Evolutionary conservation across 495 filamentous ascomycete species (phyloP), one percentile per base, ranked within the genome.

Genomic region (Penicillium manginii): DNA sequence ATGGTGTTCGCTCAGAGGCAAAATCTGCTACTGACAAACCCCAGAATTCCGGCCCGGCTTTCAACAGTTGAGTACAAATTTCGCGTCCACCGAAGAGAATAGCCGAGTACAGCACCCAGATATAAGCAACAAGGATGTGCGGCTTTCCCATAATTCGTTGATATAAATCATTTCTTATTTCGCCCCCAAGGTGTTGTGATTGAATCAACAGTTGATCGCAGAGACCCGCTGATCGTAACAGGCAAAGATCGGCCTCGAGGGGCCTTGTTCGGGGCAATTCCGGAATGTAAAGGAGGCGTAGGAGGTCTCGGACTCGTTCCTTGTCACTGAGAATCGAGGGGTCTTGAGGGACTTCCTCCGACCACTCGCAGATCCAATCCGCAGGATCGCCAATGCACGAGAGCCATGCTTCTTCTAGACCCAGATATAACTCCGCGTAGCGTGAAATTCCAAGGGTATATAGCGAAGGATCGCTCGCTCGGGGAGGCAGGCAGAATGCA

Each of bases 81-180:
- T 75, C 81, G 3, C 83, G 70, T 4, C 84, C 84, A 11, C 84
- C 84, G 31, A 76, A 78, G 55, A 87, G 83, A 0, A 86, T 64
- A 5, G 84, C 84, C 74, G 85, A 81, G 61, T 86, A 86, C 52
- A 85, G 73, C 22, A 84, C 77, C 83, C 84, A 86, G 2, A 78
- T 73, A 61, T 85, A 86, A 1, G 84, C 81, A 15, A 87, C 55
- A 0, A 85, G 66, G 0, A 80, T 61, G 55, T 85, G 82, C n/a
- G 82, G 82, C 32, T 76, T 78, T 19, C 17, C 42, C 2, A 15
- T 23, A 2, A 79, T 68, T 3, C 43, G 52, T 8, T 55, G 46
- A 22, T 45, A 29, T n/a, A 67, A 45, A 17, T 63, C 40, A 3
- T 47, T 39, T 10, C 33, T 29, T n/a, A 63, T 42, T 21, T 52